Base-by-base conservation (phyloP, 1,284 basidiomycete genomes). In the Sanghuangporus weigelae region DNA sequence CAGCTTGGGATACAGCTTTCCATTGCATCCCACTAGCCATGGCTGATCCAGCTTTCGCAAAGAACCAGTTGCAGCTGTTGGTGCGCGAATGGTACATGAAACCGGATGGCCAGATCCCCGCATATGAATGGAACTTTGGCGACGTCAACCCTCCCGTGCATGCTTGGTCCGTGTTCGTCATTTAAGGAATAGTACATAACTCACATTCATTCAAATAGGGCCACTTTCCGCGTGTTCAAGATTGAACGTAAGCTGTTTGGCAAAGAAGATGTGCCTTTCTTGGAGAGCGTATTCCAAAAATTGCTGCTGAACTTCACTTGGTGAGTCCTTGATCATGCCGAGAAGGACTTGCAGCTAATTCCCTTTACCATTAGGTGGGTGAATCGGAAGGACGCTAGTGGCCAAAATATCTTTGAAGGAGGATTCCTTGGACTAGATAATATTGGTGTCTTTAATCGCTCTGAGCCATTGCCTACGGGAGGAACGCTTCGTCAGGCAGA, bases 41-140 rank as follows among this genome's bases (percentile, higher is more conserved):
- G 71, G 90, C 98, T 38, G 96, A 99, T 74, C 92, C 96, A 2
- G 80, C 86, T 0, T 98, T 97, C 71, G 96, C 96, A 40, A 99
- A 99, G 82, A 96, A 96, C 75, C 96, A 99, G 75, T 84, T 99
- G 46, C 95, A 98, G 73, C 75, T 98, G 63, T 84, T 99, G 71
- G 98, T 96, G 1, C 85, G 96, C 63, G 96, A 99, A 75, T 99
- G 96, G 96, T 99, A 99, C 78, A 92, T 93, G 90, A 97, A 97
- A 76, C 96, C 96, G 1, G 96, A 98, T 73, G 96, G 96, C 48
- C 95, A 96, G 69, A 89, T 99, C 57, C 96, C 96, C 4, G 96
- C 96, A 0, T 99, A 99, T 74, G 96, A 99, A 75, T 99, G 96
- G 96, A 98, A 98, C 75, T 98, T 97, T 71, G 86, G 89, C 63